These are phyloP conservation scores for Camelina sativa DNA, from an alignment of 345 rosid species.

Conservation along the genomic window DNA sequence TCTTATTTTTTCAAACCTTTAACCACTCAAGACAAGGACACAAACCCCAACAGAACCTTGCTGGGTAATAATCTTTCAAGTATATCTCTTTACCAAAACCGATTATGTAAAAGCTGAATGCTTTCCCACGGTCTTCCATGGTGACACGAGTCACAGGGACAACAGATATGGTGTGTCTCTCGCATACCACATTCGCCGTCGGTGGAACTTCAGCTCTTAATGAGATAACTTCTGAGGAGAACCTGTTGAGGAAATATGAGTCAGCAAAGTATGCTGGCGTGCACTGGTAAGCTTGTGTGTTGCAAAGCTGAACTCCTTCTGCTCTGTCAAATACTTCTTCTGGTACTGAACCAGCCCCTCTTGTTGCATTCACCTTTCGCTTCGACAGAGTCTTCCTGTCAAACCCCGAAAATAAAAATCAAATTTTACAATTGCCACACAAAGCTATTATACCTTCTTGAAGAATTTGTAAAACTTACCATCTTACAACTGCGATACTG, in stretches of 20 bases:
- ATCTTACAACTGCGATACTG: slow-evolving; percentile 65
- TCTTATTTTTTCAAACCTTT: slow-evolving; percentile 47
- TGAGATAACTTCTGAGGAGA: slow-evolving; percentile 87
- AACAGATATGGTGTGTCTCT: slow-evolving; percentile 83
- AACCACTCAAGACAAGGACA: slow-evolving; percentile 97
- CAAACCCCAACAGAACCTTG: slow-evolving; percentile 92
- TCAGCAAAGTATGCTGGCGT: slow-evolving; percentile 90
- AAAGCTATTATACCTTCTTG: background rate
- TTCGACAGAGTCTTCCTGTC: slow-evolving; percentile 81
- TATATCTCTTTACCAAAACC: slow-evolving; percentile 86
- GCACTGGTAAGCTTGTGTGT: slow-evolving; percentile 93
- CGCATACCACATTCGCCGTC: slow-evolving; percentile 81
- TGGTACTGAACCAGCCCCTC: slow-evolving; percentile 95
- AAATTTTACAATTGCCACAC: background rate
- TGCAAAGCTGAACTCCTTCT: slow-evolving; percentile 88
- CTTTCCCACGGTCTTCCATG: slow-evolving; percentile 71
- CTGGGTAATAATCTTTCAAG: slow-evolving; percentile 86
- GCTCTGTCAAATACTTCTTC: slow-evolving; percentile 92
- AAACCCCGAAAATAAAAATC: background rate
- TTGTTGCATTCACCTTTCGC: slow-evolving; percentile 81
- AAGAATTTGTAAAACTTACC: slow-evolving; percentile 50
- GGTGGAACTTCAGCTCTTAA: slow-evolving; percentile 72
- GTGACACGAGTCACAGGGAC: slow-evolving; percentile 92
- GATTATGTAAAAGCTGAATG: slow-evolving; percentile 88
- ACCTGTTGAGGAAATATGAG: slow-evolving; percentile 87